Percentiles rank a stretch among this genome's conserved stretches.
Conservation (phyloP, 176 grass and related monocot species). For the Eremochloa ophiuroides region DNA sequence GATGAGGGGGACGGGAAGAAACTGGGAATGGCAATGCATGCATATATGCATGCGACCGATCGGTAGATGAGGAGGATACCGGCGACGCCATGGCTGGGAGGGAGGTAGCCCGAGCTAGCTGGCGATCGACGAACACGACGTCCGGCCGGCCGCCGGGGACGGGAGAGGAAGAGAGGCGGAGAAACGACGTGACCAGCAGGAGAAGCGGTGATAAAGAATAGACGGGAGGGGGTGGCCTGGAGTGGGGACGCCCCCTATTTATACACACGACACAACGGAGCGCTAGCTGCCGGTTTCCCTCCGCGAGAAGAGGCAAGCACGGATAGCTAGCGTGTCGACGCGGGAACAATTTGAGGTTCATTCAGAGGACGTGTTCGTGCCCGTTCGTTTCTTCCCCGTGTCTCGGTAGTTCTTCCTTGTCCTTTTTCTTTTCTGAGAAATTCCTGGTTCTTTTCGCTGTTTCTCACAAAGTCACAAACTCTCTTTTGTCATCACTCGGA, state of each 20-base stretch:
- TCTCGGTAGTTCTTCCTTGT: too few species aligned
- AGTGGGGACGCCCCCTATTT: background rate
- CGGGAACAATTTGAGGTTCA: background rate
- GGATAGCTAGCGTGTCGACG: background rate
- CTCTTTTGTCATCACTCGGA: too few species aligned
- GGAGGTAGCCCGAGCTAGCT: background rate
- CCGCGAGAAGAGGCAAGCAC: background rate
- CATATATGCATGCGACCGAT: too few species aligned
- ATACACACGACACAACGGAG: background rate
- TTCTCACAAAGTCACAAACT: too few species aligned
- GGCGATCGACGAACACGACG: background rate
- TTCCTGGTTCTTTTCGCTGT: too few species aligned
- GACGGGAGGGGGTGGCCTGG: background rate
- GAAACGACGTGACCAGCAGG: background rate
- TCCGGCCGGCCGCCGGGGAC: too few species aligned
- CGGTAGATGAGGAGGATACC: background rate
- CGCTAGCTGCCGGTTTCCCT: background rate
- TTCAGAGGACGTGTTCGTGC: background rate
- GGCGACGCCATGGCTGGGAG: constrained; percentile 21
- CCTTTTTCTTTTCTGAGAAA: too few species aligned
- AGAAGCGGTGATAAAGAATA: constrained; percentile 9
- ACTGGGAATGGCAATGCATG: background rate
- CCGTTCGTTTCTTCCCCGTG: background rate
- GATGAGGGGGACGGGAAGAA: too few species aligned
- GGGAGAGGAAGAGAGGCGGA: background rate